A percentile compares a stretch with the other conserved stretches of the same genome.
Evolutionary conservation across 768 basidiomycete genomes (phyloP).

Genomic region (Leucosporidium creatinivorum): DNA sequence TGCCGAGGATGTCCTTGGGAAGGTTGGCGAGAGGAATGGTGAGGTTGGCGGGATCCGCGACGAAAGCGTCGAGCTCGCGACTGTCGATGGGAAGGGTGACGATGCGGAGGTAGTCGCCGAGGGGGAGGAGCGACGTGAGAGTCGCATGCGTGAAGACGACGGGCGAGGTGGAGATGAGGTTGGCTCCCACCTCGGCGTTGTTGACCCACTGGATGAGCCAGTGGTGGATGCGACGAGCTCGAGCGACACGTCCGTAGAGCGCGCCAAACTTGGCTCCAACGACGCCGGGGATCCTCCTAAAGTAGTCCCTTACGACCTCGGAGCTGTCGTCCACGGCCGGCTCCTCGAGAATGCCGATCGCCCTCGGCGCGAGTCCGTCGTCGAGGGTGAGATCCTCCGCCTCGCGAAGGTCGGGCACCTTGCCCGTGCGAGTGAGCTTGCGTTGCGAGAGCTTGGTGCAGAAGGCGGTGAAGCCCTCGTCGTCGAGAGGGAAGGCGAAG

Average conservation of each 20-base stretch:
- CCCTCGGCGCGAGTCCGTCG: not conserved
- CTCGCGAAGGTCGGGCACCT: conserved; percentile 5
- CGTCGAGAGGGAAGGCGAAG: conserved; percentile 4
- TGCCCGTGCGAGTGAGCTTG: not conserved
- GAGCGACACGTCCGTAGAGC: conserved; percentile 58
- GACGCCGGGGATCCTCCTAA: conserved; percentile 64
- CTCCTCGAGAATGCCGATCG: not conserved
- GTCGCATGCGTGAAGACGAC: conserved; percentile 51
- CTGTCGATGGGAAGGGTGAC: conserved; percentile 55
- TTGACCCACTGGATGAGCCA: conserved; percentile 49
- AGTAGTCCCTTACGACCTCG: conserved; percentile 45
- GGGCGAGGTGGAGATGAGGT: conserved; percentile 55
- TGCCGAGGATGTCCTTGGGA: conserved; percentile 4
- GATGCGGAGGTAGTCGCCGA: conserved; percentile 59
- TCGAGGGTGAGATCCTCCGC: not conserved
- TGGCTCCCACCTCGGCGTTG: conserved; percentile 42
- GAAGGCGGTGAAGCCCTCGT: not conserved
- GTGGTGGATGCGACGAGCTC: conserved; percentile 61
- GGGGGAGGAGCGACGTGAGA: conserved; percentile 47
- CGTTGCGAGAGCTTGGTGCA: not conserved
- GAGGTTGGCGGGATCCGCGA: conserved; percentile 48
- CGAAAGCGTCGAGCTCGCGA: conserved; percentile 53
- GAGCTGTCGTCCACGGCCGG: conserved; percentile 2
- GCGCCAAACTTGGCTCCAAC: conserved; percentile 69
- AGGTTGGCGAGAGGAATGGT: conserved; percentile 32